Evolutionary conservation across 768 basidiomycete species (phyloP).

Genomic region (Leccinum longicurvipes): DNA sequence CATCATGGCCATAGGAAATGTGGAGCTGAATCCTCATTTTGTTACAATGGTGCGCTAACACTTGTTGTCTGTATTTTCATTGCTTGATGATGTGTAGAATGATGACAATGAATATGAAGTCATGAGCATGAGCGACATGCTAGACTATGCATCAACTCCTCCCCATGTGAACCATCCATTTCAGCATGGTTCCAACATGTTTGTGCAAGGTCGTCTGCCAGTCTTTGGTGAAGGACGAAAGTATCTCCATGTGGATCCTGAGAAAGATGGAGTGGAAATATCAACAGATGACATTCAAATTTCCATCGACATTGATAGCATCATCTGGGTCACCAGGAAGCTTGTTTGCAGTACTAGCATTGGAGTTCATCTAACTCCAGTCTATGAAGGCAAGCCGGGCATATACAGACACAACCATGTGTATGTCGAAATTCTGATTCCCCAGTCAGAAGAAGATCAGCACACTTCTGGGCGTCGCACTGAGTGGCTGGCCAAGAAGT

Average conservation of each 20-base stretch:
- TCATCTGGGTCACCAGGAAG: slow-evolving; percentile 1
- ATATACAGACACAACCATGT: slow-evolving; percentile 17
- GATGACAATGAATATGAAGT: too few relatives aligned
- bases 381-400: not conserved
- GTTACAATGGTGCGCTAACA: too few relatives aligned
- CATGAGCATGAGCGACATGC: not conserved
- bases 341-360: too few relatives aligned
- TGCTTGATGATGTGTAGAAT: too few relatives aligned
- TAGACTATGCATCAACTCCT: not conserved
- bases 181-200: not conserved
- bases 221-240: not conserved
- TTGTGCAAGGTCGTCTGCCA: not conserved
- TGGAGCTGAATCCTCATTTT: too few relatives aligned
- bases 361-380: too few relatives aligned
- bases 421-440: slow-evolving; percentile 9
- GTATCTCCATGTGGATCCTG: not conserved
- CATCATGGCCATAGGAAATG: not conserved
- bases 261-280: not conserved
- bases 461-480: not conserved
- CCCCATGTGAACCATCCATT: not conserved
- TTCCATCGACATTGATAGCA: slow-evolving; percentile 4
- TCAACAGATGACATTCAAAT: not conserved
- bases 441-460: slow-evolving; percentile 4
- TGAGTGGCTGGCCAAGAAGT: slow-evolving; percentile 6
- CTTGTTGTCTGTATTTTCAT: too few relatives aligned